These are phyloP conservation scores for Carallia pectinifolia DNA, from an alignment of 345 rosid genomes.

Conservation along the genomic window DNA sequence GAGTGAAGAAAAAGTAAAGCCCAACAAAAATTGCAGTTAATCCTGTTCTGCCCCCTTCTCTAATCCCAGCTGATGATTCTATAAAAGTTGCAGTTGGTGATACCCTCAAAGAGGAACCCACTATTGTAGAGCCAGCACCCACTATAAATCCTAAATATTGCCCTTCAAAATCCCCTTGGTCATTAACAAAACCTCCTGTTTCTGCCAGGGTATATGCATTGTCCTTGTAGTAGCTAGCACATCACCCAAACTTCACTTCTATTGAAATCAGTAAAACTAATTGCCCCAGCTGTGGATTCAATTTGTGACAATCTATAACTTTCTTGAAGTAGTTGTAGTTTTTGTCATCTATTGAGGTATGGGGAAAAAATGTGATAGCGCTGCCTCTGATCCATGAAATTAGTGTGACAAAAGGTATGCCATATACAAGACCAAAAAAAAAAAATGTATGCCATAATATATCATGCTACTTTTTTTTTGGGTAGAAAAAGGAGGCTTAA, in stretches of 20 bases:
- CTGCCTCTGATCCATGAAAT: constrained; percentile 86
- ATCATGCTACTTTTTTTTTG: constrained; percentile 72
- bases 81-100: constrained; percentile 62
- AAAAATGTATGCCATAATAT: constrained; percentile 51
- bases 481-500: too few species aligned
- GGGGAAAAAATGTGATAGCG: constrained; percentile 64
- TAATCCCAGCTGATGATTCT: constrained; percentile 83
- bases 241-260: constrained; percentile 70
- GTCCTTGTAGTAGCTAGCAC: constrained; percentile 71
- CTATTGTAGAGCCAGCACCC: constrained; percentile 71
- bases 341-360: constrained; percentile 50
- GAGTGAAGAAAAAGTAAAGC: constrained; percentile 61
- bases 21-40: constrained; percentile 68
- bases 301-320: constrained; percentile 72
- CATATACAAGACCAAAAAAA: constrained; percentile 15
- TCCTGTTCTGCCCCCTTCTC: constrained; percentile 92
- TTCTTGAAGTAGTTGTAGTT: constrained; percentile 64
- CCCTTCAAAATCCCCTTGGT: constrained; percentile 68
- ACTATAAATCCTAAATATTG: constrained; percentile 75
- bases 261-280: constrained; percentile 58
- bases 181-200: constrained; percentile 62
- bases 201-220: constrained; percentile 83
- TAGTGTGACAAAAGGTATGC: constrained; percentile 60
- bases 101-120: constrained; percentile 68
- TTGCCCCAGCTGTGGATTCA: constrained; percentile 64